Percentiles rank a stretch among this genome's conserved stretches.
phyloP scores from a whole-genome alignment of 495 filamentous ascomycete species.

The Penicillium macrosclerotiorum region DNA sequence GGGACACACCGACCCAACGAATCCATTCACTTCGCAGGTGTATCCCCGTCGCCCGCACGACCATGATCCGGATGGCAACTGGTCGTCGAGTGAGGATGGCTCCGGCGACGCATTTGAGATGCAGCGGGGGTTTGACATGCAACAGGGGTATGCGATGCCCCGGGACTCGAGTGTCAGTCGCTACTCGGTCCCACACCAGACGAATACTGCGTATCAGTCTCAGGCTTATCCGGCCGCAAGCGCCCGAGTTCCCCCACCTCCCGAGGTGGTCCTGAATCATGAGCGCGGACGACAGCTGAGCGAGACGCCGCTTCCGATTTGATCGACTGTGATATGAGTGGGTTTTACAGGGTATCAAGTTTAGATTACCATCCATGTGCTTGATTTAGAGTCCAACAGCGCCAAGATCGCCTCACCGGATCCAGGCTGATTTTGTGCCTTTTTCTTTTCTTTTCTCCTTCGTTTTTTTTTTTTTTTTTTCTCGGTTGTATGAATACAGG shows the following conservation, averaged over 20 bases:
- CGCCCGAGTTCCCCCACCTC: constrained; percentile 7
- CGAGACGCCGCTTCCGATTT: constrained; percentile 16
- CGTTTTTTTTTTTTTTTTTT: background rate
- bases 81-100: constrained; percentile 46
- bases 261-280: constrained; percentile 10
- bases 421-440: background rate
- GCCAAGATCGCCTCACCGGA: background rate
- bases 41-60: constrained; percentile 31
- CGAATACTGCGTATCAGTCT: constrained; percentile 36
- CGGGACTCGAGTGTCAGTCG: constrained; percentile 22
- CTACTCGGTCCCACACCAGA: constrained; percentile 24
- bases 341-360: background rate
- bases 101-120: constrained; percentile 41
- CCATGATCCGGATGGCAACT: constrained; percentile 35
- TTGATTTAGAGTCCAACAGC: no score
- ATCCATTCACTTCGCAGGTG: constrained; percentile 25
- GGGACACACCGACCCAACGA: constrained; percentile 8
- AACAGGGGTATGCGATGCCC: constrained; percentile 29
- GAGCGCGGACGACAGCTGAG: constrained; percentile 24
- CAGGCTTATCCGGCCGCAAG: constrained; percentile 18
- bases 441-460: background rate
- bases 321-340: constrained; percentile 13
- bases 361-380: background rate
- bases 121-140: constrained; percentile 34
- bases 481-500: no score